Percentiles rank a stretch among this genome's conserved stretches.
Conservation (phyloP, 805 yeast species). For the Saturnispora besseyi region DNA sequence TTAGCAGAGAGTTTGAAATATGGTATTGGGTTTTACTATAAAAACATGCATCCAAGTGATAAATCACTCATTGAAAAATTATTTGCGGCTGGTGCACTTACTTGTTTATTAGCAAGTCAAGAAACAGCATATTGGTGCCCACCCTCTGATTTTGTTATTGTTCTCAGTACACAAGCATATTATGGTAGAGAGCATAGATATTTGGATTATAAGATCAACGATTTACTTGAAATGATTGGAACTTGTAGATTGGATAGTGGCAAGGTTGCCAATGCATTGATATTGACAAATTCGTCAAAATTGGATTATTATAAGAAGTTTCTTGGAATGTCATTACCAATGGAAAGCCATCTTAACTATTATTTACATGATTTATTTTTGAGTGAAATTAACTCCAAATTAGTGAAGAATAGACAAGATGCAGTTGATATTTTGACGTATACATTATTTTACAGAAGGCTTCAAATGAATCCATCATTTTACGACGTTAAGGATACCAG, state of each 20-base stretch:
- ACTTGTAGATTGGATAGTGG: slow-evolving; percentile 26
- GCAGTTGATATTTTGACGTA: slow-evolving; percentile 87
- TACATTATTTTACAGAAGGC: slow-evolving; percentile 71
- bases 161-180: slow-evolving; percentile 62
- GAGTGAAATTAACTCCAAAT: slow-evolving; percentile 61
- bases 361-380: slow-evolving; percentile 59
- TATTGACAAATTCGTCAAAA: slow-evolving; percentile 50
- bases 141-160: slow-evolving; percentile 43
- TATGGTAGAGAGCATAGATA: slow-evolving; percentile 70
- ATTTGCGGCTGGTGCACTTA: slow-evolving; percentile 40
- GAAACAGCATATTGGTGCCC: slow-evolving; percentile 48
- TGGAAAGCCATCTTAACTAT: slow-evolving; percentile 65
- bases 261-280: slow-evolving; percentile 34
- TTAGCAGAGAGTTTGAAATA: slow-evolving; percentile 35
- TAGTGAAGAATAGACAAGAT: slow-evolving; percentile 64
- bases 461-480: slow-evolving; percentile 77
- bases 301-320: slow-evolving; percentile 62
- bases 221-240: slow-evolving; percentile 58
- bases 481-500: slow-evolving; percentile 68
- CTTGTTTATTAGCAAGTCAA: slow-evolving; percentile 51
- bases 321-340: slow-evolving; percentile 64
- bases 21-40: slow-evolving; percentile 61
- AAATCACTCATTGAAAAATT: slow-evolving; percentile 44
- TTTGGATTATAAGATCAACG: slow-evolving; percentile 58
- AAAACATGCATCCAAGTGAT: slow-evolving; percentile 50